Percentiles rank a stretch among this genome's conserved stretches.
These are phyloP conservation scores for Penicillium egyptiacum DNA, from an alignment of 495 filamentous ascomycete species.

Conservation along the genomic window DNA sequence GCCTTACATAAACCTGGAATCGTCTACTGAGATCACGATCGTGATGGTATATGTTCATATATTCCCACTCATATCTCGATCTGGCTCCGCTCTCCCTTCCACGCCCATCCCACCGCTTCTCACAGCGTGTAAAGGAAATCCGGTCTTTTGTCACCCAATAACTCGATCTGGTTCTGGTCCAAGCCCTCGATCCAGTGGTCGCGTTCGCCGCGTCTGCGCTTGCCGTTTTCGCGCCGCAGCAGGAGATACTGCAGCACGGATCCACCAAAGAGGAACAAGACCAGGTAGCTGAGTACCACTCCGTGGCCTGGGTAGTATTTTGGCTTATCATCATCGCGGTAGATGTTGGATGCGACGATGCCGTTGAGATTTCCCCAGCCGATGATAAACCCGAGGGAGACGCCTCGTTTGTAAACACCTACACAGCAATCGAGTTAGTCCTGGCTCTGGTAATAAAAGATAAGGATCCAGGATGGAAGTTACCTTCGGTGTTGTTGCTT, in stretches of 20 bases:
- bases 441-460: background rate
- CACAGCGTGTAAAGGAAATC: constrained; percentile 77
- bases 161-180: constrained; percentile 30
- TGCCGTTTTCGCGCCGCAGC: constrained; percentile 47
- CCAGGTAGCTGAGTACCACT: constrained; percentile 59
- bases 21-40: background rate
- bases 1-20: background rate
- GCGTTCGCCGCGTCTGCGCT: constrained; percentile 58
- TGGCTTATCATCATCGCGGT: constrained; percentile 54
- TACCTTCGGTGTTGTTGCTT: constrained; percentile 82
- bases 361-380: constrained; percentile 95
- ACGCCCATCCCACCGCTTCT: background rate
- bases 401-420: constrained; percentile 86
- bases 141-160: constrained; percentile 67
- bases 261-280: constrained; percentile 59
- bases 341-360: constrained; percentile 76
- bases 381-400: constrained; percentile 82
- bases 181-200: constrained; percentile 61
- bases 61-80: constrained; percentile 3
- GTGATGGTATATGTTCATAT: background rate
- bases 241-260: constrained; percentile 64
- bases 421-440: background rate
- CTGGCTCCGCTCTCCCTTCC: background rate
- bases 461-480: background rate
- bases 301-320: constrained; percentile 58